Evolutionary conservation across 208 protist genomes (phyloP).

Genomic region (Trypanosoma cruzi): DNA sequence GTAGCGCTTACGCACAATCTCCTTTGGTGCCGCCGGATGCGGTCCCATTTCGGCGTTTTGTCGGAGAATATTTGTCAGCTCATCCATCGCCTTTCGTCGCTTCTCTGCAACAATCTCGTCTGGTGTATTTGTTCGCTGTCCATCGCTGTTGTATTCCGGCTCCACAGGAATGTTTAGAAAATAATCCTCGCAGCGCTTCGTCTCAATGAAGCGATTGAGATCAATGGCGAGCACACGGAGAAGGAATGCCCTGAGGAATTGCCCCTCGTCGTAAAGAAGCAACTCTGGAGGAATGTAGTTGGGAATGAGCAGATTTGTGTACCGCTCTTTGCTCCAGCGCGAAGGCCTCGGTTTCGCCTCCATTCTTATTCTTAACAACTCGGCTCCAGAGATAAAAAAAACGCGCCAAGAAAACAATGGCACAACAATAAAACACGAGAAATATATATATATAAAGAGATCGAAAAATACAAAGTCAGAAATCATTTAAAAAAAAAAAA

Average conservation of each 20-base stretch:
- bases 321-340: conserved; percentile 80
- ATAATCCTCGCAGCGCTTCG: conserved; percentile 64
- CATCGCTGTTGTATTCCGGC: conserved; percentile 78
- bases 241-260: conserved; percentile 83
- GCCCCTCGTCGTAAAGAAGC: conserved; percentile 76
- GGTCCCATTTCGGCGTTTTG: conserved; percentile 59
- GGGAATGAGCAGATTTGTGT: conserved; percentile 80
- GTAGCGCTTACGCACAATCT: conserved; percentile 88
- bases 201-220: conserved; percentile 73
- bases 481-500: neutral
- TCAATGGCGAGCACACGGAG: conserved; percentile 77
- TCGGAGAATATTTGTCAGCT: conserved; percentile 62
- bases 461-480: conserved; percentile 10
- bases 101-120: conserved; percentile 74
- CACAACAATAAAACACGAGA: neutral
- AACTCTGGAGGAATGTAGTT: conserved; percentile 89
- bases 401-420: neutral
- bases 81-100: conserved; percentile 67
- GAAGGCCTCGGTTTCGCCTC: conserved; percentile 30
- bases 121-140: conserved; percentile 83
- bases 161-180: conserved; percentile 74
- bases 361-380: conserved; percentile 11
- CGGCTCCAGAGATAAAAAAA: neutral
- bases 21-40: conserved; percentile 53
- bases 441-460: conserved; percentile 12